Evolutionary conservation across 345 rosid species (phyloP), one percentile per base, ranked within the genome.

Genomic region (Acer saccharum): DNA sequence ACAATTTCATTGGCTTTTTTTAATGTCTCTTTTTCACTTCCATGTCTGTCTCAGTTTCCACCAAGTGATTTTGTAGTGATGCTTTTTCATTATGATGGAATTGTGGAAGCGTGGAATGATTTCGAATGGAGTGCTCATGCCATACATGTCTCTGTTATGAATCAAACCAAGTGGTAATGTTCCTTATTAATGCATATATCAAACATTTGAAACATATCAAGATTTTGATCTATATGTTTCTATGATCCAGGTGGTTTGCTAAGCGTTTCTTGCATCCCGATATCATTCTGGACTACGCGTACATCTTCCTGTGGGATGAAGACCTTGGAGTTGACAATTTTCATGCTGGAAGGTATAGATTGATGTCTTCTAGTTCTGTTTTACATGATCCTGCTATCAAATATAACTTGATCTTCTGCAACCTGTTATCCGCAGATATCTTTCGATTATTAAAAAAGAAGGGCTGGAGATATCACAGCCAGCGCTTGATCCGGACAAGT

Each of bases 381-480:
- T 50, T 58, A 2, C 20, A 17, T 20, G 39, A 0, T 35, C 6
- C 39, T 32, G 6, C 62, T 58, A 57, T 57, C 11, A 6, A 7
- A 60, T 20, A 60, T 46, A 21, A 67, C 39, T 63, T 72, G 23
- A 64, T 75, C 52, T 74, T 62, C 65, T 73, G 50, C 10, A 50
- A 48, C 71, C 12, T 44, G 69, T 73, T 58, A 35, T 46, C 60
- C 79, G 70, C 89, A 92, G 96, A 78, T 92, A 94, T 79, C 83
- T 89, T 78, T 86, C 92, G 54, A 88, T 90, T 14, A 69, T 90
- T 70, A 86, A 80, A 84, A 86, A 88, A 66, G 97, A 91, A 86
- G 91, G 91, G 39, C 93, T 94, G 35, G 90, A 92, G 82, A 91
- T 94, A 86, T 94, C 97, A 3, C 97, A 94, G 80, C 98, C 97